Evolutionary conservation across 1,284 basidiomycete genomes (phyloP), one percentile per base, ranked within the genome.

Genomic region (Ceratobasidium sp.): DNA sequence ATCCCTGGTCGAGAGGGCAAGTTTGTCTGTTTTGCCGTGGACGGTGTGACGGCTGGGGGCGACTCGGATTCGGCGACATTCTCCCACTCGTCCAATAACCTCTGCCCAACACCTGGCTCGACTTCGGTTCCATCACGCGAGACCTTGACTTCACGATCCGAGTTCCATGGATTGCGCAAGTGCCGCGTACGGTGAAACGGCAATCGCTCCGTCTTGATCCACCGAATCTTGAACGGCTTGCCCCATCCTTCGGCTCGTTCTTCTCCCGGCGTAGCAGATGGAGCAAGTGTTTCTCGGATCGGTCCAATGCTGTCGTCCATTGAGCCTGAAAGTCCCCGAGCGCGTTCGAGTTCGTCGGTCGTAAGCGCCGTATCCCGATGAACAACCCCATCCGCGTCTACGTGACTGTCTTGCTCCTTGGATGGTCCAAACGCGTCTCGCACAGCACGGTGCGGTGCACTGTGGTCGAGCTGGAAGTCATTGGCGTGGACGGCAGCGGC

Each of bases 101-200:
- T 81, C 70, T 86, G 82, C 5, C 92, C 94, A 38, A 94, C 85
- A n/a, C 76, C 77, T 1, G 94, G 93, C 77, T 96, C 94, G 27
- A 97, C 78, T 78, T 97, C 94, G 0, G 94, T 96, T 13, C 94
- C 94, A 76, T 97, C 94, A 64, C 94, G 83, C 12, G 93, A 96
- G 10, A 95, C 89, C 81, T 96, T 96, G 72, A 96, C 86, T 77
- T 96, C 93, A 55, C 91, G 83, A 72, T 92, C 92, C 75, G 93
- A 88, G 73, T 96, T 96, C 95, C 94, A 97, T 0, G 92, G 91
- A 75, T 97, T 97, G 43, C 93, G 87, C 62, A 96, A 78, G 75
- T 93, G 90, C 49, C 89, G 84, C 31, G 91, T 91, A 56, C 85
- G 85, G 73, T 83, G 81, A 79, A 97, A 96, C 1, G 92, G 87